Evolutionary conservation across 352 stramenopile species (phyloP).

Genomic region (Blastocystis sp.): DNA sequence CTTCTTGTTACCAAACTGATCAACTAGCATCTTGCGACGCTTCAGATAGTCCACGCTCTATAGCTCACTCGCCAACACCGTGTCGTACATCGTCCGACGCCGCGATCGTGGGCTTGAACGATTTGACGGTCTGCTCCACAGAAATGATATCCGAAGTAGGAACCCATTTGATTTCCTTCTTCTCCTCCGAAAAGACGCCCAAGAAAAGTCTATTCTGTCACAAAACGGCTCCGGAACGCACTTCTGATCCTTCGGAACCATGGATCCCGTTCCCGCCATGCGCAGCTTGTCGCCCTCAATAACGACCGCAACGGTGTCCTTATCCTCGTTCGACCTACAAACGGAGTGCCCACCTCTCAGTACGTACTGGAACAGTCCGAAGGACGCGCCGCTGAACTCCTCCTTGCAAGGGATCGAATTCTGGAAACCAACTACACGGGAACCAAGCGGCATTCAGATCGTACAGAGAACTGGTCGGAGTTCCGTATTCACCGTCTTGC

Average conservation of each 20-base stretch:
- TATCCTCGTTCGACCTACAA: constrained; percentile 27
- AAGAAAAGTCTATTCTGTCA: not conserved
- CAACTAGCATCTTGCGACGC: constrained; percentile 43
- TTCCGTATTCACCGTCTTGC: not conserved
- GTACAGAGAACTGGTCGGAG: not conserved
- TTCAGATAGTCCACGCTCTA: constrained; percentile 1
- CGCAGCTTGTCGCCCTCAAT: not conserved
- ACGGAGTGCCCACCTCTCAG: not conserved
- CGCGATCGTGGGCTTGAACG: not conserved
- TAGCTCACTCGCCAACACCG: not conserved
- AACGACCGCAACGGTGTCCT: not conserved
- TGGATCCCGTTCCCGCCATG: not conserved
- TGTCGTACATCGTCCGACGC: not conserved
- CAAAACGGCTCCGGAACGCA: not conserved
- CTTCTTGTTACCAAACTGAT: constrained; percentile 55
- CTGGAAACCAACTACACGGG: constrained; percentile 46
- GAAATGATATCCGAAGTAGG: constrained; percentile 1
- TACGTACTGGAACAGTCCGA: not conserved
- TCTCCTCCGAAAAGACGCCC: constrained; percentile 1
- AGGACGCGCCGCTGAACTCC: not conserved
- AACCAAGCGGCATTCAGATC: not conserved
- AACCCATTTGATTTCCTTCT: constrained; percentile 20
- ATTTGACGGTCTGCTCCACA: not conserved
- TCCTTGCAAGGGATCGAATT: constrained; percentile 52
- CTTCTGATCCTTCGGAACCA: not conserved